Evolutionary conservation across 23 red algal species (phyloP).

Genomic region (Gracilaria gracilis): DNA sequence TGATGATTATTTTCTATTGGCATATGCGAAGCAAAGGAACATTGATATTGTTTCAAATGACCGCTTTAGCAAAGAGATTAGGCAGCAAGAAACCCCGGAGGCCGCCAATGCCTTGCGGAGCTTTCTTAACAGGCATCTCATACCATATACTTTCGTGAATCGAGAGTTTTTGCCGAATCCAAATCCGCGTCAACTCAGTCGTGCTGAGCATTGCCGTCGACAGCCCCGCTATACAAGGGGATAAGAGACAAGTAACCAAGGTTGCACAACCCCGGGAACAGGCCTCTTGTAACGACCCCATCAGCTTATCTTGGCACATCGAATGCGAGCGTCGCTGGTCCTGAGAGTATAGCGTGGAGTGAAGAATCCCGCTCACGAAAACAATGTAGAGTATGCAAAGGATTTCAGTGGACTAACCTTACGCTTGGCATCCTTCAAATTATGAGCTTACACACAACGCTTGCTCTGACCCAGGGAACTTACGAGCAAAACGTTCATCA

Average conservation of each 20-base stretch:
- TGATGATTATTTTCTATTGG: conserved; percentile 48
- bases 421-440: too few species aligned
- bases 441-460: too few species aligned
- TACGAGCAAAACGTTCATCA: too few species aligned
- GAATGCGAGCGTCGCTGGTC: too few species aligned
- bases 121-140: conserved; percentile 42
- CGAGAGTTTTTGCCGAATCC: conserved; percentile 51
- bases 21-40: conserved; percentile 44
- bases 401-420: too few species aligned
- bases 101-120: conserved; percentile 3
- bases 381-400: too few species aligned
- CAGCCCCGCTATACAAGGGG: not conserved
- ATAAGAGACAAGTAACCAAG: not conserved
- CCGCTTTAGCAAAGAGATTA: conserved; percentile 39
- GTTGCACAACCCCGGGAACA: not conserved
- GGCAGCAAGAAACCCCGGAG: not conserved
- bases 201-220: conserved; percentile 20
- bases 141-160: conserved; percentile 40
- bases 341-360: too few species aligned
- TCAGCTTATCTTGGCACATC: too few species aligned
- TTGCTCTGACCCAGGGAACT: too few species aligned
- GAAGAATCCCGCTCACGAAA: too few species aligned
- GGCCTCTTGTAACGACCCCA: too few species aligned
- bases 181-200: conserved; percentile 29
- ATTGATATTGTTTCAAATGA: conserved; percentile 58